Evolutionary conservation across 495 filamentous ascomycete species (phyloP).

Genomic region (Hapsidospora chrysogenum): DNA sequence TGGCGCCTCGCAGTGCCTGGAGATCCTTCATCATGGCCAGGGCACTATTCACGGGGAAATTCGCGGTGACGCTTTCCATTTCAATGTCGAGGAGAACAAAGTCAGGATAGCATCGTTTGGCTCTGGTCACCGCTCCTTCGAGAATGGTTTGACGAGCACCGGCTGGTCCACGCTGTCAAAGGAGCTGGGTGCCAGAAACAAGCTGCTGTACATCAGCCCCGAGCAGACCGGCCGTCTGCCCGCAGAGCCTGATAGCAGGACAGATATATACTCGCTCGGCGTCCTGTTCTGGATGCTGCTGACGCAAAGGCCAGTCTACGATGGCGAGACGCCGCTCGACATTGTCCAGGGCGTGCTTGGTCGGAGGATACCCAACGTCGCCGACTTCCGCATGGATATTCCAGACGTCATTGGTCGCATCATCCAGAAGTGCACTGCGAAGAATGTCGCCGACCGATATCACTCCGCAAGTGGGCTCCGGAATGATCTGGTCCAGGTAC

Average conservation of each 20-base stretch:
- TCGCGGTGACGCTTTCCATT: slow-evolving; percentile 76
- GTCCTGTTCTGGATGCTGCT: slow-evolving; percentile 77
- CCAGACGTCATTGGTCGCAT: slow-evolving; percentile 66
- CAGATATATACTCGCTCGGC: slow-evolving; percentile 80
- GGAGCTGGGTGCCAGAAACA: slow-evolving; percentile 66
- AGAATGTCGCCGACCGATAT: slow-evolving; percentile 69
- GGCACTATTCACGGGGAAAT: slow-evolving; percentile 78
- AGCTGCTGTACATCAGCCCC: slow-evolving; percentile 74
- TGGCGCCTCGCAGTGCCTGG: slow-evolving; percentile 66
- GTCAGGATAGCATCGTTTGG: slow-evolving; percentile 76
- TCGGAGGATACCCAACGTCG: slow-evolving; percentile 56
- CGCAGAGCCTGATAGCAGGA: slow-evolving; percentile 73
- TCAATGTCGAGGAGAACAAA: slow-evolving; percentile 42
- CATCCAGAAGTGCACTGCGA: slow-evolving; percentile 80
- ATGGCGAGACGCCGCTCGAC: slow-evolving; percentile 62
- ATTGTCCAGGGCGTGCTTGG: slow-evolving; percentile 75
- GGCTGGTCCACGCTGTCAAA: slow-evolving; percentile 69
- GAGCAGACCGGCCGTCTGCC: slow-evolving; percentile 86
- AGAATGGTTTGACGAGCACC: slow-evolving; percentile 68
- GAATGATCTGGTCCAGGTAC: slow-evolving; percentile 53
- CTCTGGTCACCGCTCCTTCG: slow-evolving; percentile 68
- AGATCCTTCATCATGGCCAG: slow-evolving; percentile 71
- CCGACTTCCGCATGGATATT: slow-evolving; percentile 56
- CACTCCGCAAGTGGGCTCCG: slow-evolving; percentile 69
- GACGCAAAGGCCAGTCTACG: slow-evolving; percentile 59